phyloP scores from a whole-genome alignment of 1,284 basidiomycete genomes.

The Ustilago shanxiensis region DNA sequence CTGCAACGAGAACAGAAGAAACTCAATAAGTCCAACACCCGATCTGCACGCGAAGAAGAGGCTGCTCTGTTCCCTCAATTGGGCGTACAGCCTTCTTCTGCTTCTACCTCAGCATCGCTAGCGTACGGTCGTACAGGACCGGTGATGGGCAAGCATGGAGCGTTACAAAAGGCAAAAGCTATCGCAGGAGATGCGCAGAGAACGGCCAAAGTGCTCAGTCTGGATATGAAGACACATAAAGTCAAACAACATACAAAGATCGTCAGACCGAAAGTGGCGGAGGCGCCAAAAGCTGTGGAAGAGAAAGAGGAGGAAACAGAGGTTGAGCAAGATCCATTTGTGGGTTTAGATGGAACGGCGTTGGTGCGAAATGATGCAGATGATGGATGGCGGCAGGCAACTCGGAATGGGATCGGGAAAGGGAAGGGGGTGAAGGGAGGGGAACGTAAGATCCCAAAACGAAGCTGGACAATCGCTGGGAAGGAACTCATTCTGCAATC shows the following conservation, averaged over 20 bases:
- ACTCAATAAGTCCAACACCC: conserved; percentile 28
- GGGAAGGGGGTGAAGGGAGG: neutral
- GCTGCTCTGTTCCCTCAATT: conserved; percentile 40
- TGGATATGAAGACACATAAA: conserved; percentile 54
- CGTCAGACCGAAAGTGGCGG: conserved; percentile 9
- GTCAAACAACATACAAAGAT: conserved; percentile 38
- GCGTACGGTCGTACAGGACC: conserved; percentile 7
- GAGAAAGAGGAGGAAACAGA: conserved; percentile 8
- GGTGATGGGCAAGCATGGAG: conserved; percentile 47
- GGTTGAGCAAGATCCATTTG: conserved; percentile 35
- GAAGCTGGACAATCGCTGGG: conserved; percentile 19
- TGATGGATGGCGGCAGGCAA: conserved; percentile 16
- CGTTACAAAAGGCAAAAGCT: conserved; percentile 39
- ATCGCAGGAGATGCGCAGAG: conserved; percentile 48
- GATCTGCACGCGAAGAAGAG: conserved; percentile 28
- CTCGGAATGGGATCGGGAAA: neutral
- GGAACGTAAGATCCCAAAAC: conserved; percentile 15
- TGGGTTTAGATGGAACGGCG: conserved; percentile 25
- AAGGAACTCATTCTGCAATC: conserved; percentile 6
- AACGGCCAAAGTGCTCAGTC: conserved; percentile 50
- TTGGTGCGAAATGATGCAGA: conserved; percentile 35
- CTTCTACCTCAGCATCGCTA: neutral
- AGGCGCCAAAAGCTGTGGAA: neutral
- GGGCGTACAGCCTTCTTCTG: conserved; percentile 18
- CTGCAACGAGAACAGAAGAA: conserved; percentile 40